Evolutionary conservation across 306 rosid species (phyloP), one percentile per base, ranked within the genome.

Genomic region (Trichosanthes cucumerina): DNA sequence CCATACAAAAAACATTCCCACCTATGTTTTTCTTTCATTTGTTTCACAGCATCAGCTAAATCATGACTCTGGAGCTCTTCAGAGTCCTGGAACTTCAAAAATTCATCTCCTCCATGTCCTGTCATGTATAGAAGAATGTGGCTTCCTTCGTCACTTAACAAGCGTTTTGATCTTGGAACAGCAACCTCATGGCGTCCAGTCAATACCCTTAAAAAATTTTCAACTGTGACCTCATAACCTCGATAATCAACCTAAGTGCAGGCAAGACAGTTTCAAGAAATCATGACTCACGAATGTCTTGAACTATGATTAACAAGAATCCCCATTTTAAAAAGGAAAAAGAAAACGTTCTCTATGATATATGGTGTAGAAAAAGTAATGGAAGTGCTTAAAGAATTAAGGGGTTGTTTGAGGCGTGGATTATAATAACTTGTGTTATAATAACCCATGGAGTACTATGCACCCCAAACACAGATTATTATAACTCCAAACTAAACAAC

Each of bases 41-140:
- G 97, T 81, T 92, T 91, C 62, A 95, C 97, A 60, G 89, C 98
- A 89, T 95, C 98, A 69, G 98, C 98, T 80, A 95, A 91, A 87
- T 95, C 98, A 63, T 91, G 98, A 89, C 98, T 95, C 71, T 95
- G 98, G 81, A 95, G 98, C 89, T 95, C 98, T 84, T 95, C 98
- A 0, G 95, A 86, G 85, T 95, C 98, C 80, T 95, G 98, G 84
- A 95, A 95, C 85, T 95, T 95, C 87, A 95, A 85, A 88, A 95
- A 95, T 68, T 92, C 97, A 85, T 92, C 97, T 78, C 98, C 98
- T 19, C 98, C 98, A 74, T 95, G 98, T 69, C 98, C 98, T 0
- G 98, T 95, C 98, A 95, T 95, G 79, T 95, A 95, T 70, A 95
- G 81, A 75, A 92, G 92, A 81, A 95, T 89, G 86, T 95, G 98